phyloP scores from a whole-genome alignment of 2,329 filamentous ascomycete genomes.

The Exophiala mesophila region DNA sequence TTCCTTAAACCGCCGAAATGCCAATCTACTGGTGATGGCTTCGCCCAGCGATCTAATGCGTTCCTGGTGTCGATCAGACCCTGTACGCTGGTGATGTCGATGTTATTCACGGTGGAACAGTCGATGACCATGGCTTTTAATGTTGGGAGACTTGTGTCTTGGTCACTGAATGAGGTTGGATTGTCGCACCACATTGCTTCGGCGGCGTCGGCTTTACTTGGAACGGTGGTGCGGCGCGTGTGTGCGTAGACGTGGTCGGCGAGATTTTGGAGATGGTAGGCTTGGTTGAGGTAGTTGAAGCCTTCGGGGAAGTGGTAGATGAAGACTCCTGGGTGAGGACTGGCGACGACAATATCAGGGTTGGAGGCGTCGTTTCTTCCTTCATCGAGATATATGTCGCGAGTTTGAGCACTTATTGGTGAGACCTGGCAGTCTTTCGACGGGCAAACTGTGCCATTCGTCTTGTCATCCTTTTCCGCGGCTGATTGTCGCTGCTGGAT shows the following conservation, averaged over 20 bases:
- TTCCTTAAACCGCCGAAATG: slow-evolving; percentile 50
- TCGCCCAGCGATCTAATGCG: slow-evolving; percentile 49
- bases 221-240: slow-evolving; percentile 44
- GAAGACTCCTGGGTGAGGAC: slow-evolving; percentile 51
- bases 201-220: slow-evolving; percentile 24
- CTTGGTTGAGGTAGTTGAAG: slow-evolving; percentile 55
- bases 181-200: slow-evolving; percentile 56
- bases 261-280: slow-evolving; percentile 48
- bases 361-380: slow-evolving; percentile 51
- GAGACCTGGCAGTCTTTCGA: slow-evolving; percentile 15
- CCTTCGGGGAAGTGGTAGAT: slow-evolving; percentile 53
- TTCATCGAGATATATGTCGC: slow-evolving; percentile 45
- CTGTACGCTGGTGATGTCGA: slow-evolving; percentile 54
- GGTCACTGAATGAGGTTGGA: slow-evolving; percentile 31
- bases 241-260: slow-evolving; percentile 43
- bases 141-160: slow-evolving; percentile 37
- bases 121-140: slow-evolving; percentile 54
- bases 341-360: slow-evolving; percentile 42
- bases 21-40: slow-evolving; percentile 35
- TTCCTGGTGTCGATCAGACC: slow-evolving; percentile 52
- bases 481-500: slow-evolving; percentile 41
- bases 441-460: slow-evolving; percentile 23
- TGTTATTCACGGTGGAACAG: slow-evolving; percentile 51
- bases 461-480: slow-evolving; percentile 22
- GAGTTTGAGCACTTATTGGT: slow-evolving; percentile 24